Evolutionary conservation across 306 rosid genomes (phyloP).

Genomic region (Lathyrus aphaca): DNA sequence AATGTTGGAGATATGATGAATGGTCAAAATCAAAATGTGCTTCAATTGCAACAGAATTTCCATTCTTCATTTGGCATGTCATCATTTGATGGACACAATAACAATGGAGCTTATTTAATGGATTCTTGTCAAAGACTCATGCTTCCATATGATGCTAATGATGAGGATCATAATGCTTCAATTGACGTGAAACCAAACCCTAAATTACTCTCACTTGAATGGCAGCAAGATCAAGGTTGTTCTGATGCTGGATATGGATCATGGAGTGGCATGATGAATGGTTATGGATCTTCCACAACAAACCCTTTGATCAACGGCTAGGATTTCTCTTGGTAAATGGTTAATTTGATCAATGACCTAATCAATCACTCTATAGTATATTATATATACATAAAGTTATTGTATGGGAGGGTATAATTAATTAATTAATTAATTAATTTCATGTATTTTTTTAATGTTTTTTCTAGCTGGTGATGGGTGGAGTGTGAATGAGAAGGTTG

Average conservation of each 20-base stretch:
- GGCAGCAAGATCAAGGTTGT: slow-evolving; percentile 93
- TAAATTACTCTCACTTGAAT: slow-evolving; percentile 75
- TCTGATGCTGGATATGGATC: slow-evolving; percentile 75
- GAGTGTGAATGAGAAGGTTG: slow-evolving; percentile 61
- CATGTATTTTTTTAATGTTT: slow-evolving; percentile 28
- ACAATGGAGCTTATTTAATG: slow-evolving; percentile 50
- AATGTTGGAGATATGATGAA: slow-evolving; percentile 29
- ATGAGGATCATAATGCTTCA: slow-evolving; percentile 42
- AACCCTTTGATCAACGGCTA: slow-evolving; percentile 55
- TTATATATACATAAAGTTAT: slow-evolving; percentile 37
- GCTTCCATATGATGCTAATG: slow-evolving; percentile 62
- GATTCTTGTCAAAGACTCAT: slow-evolving; percentile 76
- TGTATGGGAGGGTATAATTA: slow-evolving; percentile 32
- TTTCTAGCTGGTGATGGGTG: slow-evolving; percentile 21
- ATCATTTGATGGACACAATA: slow-evolving; percentile 61
- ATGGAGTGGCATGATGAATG: slow-evolving; percentile 74
- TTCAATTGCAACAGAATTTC: slow-evolving; percentile 46
- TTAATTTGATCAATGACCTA: slow-evolving; percentile 40
- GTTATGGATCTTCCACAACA: slow-evolving; percentile 73
- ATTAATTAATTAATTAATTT: neutral
- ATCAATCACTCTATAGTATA: slow-evolving; percentile 33
- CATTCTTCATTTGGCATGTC: slow-evolving; percentile 71
- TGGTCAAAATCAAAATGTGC: slow-evolving; percentile 37
- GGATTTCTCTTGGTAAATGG: slow-evolving; percentile 17
- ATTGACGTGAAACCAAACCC: slow-evolving; percentile 89